Base-by-base conservation (phyloP, 2,329 filamentous ascomycete genomes). In the Dissoconium aciculare region DNA sequence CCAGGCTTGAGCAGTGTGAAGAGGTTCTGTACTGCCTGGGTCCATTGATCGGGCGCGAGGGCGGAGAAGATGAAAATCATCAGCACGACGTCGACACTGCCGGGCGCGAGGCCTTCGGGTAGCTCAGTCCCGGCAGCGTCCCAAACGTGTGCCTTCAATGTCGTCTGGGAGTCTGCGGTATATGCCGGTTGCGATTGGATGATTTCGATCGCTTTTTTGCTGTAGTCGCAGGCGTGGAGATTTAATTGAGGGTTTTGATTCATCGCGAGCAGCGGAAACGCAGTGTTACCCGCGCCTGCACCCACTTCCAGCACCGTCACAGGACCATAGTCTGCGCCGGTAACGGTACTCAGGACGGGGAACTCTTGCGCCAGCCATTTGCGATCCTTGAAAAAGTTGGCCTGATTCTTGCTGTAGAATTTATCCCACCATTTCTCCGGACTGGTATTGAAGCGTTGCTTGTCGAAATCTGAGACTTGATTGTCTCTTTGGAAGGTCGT, bases 11-110 rank as follows among this genome's bases (percentile, higher is more conserved):
- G 67, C 19, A 93, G 64, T 31, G 70, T 70, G 55, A 78, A 70
- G 11, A 94, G 71, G 51, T 95, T 98, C 35, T 66, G 61, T 23
- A 95, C 73, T 9, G 84, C 83, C 50, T 74, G 70, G 28, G 66
- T 62, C 89, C 89, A 98, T 56, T 98, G 84, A 28, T 57, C 54
- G 0, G 89, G 89, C 17, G 78, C 75, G 27, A 98, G 63, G 2
- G 89, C 89, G 11, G 83, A 93, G 63, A 98, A 95, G 50, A 95
- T 87, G 61, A 98, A 98, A 37, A 98, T 83, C 68, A 98, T 74
- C 31, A 98, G 66, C 21, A 92, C 82, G 23, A 95, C 72, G 56
- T 98, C 87, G 36, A 94, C 84, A 36, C 72, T 80, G n/a, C 67
- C 74, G 46, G 84, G 76, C 29, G 62, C 63, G 11, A 98, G 60